These are phyloP conservation scores for Penstemon newberryi DNA, from an alignment of 257 asterid species.

Conservation along the genomic window DNA sequence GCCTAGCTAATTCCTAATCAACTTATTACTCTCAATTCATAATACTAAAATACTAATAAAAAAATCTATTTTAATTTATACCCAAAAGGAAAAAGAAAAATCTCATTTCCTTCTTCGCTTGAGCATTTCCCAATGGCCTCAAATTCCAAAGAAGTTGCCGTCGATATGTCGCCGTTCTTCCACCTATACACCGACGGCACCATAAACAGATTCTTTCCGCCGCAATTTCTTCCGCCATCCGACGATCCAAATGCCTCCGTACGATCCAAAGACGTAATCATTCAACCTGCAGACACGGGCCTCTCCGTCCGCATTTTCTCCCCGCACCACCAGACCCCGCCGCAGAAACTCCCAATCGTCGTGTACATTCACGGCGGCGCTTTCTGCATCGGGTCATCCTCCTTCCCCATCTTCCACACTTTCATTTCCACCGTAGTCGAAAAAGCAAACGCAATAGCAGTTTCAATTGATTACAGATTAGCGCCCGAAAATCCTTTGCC, in stretches of 20 bases:
- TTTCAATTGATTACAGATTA: constrained; percentile 60
- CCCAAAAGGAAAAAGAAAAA: not conserved
- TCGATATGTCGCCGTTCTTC: constrained; percentile 44
- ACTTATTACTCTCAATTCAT: too few relatives aligned
- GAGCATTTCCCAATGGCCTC: constrained; percentile 32
- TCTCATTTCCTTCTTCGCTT: not conserved
- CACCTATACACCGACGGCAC: constrained; percentile 43
- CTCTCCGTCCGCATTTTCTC: constrained; percentile 50
- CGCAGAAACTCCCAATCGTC: constrained; percentile 44
- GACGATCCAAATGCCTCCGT: constrained; percentile 44
- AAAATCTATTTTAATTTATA: too few relatives aligned
- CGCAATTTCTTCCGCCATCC: constrained; percentile 29
- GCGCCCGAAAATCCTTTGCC: constrained; percentile 69
- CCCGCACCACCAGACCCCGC: constrained; percentile 36
- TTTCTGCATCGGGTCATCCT: constrained; percentile 52
- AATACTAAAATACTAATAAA: too few relatives aligned
- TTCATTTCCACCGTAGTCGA: constrained; percentile 39
- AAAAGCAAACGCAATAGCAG: constrained; percentile 41
- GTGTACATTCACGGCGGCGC: constrained; percentile 71
- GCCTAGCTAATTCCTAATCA: too few relatives aligned
- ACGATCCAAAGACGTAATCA: constrained; percentile 49
- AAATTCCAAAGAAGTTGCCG: constrained; percentile 33
- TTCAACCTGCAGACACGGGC: constrained; percentile 40
- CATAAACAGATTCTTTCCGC: constrained; percentile 31
- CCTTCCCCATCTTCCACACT: constrained; percentile 33